Evolutionary conservation across 768 basidiomycete species (phyloP), one percentile per base, ranked within the genome.

Genomic region (Candolleomyces aberdarensis): DNA sequence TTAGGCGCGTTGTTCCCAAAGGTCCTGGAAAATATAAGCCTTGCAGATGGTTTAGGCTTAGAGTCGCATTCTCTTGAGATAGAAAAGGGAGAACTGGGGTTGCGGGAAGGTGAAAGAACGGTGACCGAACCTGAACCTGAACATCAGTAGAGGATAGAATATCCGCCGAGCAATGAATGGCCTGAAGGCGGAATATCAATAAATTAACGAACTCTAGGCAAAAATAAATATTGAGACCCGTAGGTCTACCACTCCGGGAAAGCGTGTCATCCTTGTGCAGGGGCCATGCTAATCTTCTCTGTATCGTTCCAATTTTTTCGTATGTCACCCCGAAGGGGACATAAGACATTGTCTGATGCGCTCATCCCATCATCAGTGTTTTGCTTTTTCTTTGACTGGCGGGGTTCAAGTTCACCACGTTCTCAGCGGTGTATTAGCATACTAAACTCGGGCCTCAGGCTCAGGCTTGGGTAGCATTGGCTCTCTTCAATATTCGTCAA

Each of bases 241-340:
- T 79, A 79, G 77, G 70, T 80, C 80, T 89, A 89, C 89, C 88
- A 90, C 89, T 91, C 89, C 88, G 88, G 87, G 84, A 89, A 90
- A 92, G 90, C 90, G 92, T 96, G 94, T 95, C 94, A 96, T 96
- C 94, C 95, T 96, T 97, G 94, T 96, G 94, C 94, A 96, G 94
- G 95, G 94, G 94, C 95, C 92, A 96, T 96, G 94, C 94, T 96
- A 95, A 96, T 95, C 94, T 96, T 96, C 94, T 96, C 94, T 94
- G 94, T 95, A 96, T 95, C 91, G 92, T 94, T 95, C 91, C 93
- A 94, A 94, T 91, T 92, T 94, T 94, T 91, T 89, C 88, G 86
- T 92, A 89, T 91, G 91, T 87, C 88, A 88, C 91, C 87, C 87
- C 87, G 86, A 89, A 89, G 87, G 87, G 88, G 86, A 87, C 86